phyloP scores from a whole-genome alignment of 2,329 filamentous ascomycete genomes.

The Diatrype stigma region DNA sequence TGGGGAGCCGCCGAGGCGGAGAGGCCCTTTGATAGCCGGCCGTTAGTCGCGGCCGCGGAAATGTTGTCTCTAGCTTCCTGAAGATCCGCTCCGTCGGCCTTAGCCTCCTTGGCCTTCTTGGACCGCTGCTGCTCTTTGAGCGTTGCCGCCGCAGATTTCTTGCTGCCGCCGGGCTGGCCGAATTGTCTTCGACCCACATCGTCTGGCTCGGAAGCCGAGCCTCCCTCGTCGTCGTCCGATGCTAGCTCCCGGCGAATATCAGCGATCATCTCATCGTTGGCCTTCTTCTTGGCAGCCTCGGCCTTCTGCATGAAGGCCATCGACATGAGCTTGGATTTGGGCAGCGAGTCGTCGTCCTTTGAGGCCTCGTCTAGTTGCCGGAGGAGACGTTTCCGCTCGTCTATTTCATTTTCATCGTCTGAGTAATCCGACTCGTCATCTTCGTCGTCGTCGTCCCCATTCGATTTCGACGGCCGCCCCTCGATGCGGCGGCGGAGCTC shows the following conservation, averaged over 20 bases:
- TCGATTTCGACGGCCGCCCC: slow-evolving; percentile 47
- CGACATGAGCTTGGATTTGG: slow-evolving; percentile 65
- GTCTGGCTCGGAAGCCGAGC: slow-evolving; percentile 46
- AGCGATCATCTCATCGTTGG: slow-evolving; percentile 73
- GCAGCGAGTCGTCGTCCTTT: slow-evolving; percentile 44
- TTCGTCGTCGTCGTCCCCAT: slow-evolving; percentile 31
- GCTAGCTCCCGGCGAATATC: slow-evolving; percentile 70
- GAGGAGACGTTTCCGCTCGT: slow-evolving; percentile 45
- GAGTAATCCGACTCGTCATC: slow-evolving; percentile 51
- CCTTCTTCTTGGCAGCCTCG: slow-evolving; percentile 70
- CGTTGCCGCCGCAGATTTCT: slow-evolving; percentile 20
- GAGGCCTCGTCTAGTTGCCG: slow-evolving; percentile 43
- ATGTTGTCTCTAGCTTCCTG: slow-evolving; percentile 35
- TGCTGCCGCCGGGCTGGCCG: slow-evolving; percentile 43
- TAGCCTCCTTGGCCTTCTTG: slow-evolving; percentile 32
- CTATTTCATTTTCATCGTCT: slow-evolving; percentile 52
- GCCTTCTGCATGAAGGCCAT: slow-evolving; percentile 96
- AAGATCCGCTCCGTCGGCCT: slow-evolving; percentile 32
- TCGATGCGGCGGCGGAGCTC: slow-evolving; percentile 77
- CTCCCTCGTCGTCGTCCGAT: slow-evolving; percentile 51
- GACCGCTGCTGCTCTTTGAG: slow-evolving; percentile 15
- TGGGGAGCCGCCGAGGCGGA: slow-evolving; percentile 13
- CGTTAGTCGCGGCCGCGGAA: slow-evolving; percentile 20
- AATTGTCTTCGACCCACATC: slow-evolving; percentile 69
- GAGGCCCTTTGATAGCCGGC: slow-evolving; percentile 16